phyloP scores from a whole-genome alignment of 768 basidiomycete genomes.

The Russula abietina region DNA sequence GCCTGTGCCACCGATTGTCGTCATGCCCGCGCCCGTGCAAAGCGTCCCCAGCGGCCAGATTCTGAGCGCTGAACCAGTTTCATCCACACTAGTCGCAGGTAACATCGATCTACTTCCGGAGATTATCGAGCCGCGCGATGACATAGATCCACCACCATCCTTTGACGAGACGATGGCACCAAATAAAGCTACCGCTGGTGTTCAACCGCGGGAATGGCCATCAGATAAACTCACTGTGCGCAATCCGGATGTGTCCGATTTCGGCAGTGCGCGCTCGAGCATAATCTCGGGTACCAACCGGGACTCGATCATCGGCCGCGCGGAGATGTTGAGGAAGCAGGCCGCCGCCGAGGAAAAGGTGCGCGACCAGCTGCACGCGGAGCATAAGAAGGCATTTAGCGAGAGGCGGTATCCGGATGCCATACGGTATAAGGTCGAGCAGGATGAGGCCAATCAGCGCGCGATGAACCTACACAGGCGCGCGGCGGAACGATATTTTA shows the following conservation, averaged over 20 bases:
- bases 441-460: constrained; percentile 29
- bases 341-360: constrained; percentile 30
- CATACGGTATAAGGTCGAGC: constrained; percentile 30
- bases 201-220: not conserved
- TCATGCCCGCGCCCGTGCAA: not conserved
- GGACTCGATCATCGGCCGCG: constrained; percentile 27
- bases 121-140: constrained; percentile 18
- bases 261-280: constrained; percentile 24
- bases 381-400: constrained; percentile 27
- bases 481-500: constrained; percentile 33
- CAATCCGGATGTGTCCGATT: constrained; percentile 16
- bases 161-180: constrained; percentile 9
- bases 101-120: constrained; percentile 21
- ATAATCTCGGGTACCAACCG: constrained; percentile 29
- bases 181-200: constrained; percentile 4
- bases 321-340: constrained; percentile 31
- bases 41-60: not conserved
- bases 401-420: constrained; percentile 27
- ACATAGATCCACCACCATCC: constrained; percentile 19
- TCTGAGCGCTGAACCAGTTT: not conserved
- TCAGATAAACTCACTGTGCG: constrained; percentile 16
- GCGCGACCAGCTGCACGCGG: constrained; percentile 25
- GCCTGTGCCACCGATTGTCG: constrained; percentile 20
- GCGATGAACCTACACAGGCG: constrained; percentile 31
- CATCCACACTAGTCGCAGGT: constrained; percentile 15